Percentiles rank a stretch among this genome's conserved stretches.
Evolutionary conservation across 1,284 basidiomycete species (phyloP).

Genomic region (Porodaedalea pini): DNA sequence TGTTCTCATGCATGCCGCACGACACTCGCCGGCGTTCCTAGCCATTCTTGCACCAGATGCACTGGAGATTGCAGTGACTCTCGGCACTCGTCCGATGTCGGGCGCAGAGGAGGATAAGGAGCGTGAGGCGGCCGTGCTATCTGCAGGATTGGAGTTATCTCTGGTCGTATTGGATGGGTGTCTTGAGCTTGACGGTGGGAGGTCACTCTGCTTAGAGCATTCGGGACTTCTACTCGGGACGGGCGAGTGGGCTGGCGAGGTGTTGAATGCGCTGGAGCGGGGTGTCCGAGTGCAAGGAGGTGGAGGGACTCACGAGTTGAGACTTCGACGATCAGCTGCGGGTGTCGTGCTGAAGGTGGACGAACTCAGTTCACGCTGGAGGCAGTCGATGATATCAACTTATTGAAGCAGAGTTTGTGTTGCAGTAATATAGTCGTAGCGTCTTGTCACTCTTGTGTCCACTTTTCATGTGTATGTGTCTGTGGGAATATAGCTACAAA

Average conservation of each 20-base stretch:
- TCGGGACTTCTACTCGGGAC: slow-evolving; percentile 65
- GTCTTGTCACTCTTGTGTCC: background rate
- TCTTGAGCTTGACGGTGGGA: slow-evolving; percentile 73
- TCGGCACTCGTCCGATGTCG: slow-evolving; percentile 67
- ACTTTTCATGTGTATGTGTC: background rate
- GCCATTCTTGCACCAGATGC: slow-evolving; percentile 76
- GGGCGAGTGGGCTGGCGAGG: slow-evolving; percentile 76
- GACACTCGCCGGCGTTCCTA: slow-evolving; percentile 77
- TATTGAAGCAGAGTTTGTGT: background rate
- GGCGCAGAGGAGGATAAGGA: slow-evolving; percentile 43
- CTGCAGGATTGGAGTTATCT: slow-evolving; percentile 71
- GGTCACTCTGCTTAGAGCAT: slow-evolving; percentile 71
- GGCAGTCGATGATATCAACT: slow-evolving; percentile 58
- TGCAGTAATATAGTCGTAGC: too few relatives aligned
- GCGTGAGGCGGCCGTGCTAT: slow-evolving; percentile 62
- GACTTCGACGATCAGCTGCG: slow-evolving; percentile 65
- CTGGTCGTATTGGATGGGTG: slow-evolving; percentile 75
- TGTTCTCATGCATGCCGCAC: slow-evolving; percentile 78
- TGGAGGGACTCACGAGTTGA: slow-evolving; percentile 60
- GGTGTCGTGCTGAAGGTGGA: slow-evolving; percentile 80
- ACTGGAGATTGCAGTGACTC: slow-evolving; percentile 75
- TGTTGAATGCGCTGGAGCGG: slow-evolving; percentile 65
- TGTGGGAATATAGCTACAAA: background rate
- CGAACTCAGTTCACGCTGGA: slow-evolving; percentile 73
- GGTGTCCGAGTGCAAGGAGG: slow-evolving; percentile 60